Evolutionary conservation across 2,329 filamentous ascomycete species (phyloP).

Genomic region (Clonostachys solani): DNA sequence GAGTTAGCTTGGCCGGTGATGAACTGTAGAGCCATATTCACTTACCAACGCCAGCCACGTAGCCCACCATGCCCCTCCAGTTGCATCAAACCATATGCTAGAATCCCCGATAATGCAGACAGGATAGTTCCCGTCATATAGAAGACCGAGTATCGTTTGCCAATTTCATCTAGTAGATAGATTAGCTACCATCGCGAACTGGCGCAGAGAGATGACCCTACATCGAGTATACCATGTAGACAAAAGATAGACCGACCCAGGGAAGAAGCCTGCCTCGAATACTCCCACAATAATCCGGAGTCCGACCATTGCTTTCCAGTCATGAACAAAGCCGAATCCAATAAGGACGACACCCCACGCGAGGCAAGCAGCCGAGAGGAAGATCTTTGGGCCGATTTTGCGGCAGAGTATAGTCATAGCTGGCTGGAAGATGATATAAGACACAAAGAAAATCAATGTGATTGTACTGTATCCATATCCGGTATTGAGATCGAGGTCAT

Average conservation of each 20-base stretch:
- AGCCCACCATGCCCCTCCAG: conserved; percentile 10
- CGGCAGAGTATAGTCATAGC: conserved; percentile 22
- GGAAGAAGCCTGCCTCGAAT: conserved; percentile 7
- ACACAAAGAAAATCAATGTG: conserved; percentile 50
- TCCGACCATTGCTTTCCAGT: conserved; percentile 38
- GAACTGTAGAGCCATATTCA: too few relatives aligned
- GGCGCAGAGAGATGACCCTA: too few relatives aligned
- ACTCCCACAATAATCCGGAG: conserved; percentile 34
- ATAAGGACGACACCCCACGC: conserved; percentile 2
- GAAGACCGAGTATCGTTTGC: conserved; percentile 16
- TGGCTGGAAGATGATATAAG: conserved; percentile 43
- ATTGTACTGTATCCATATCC: conserved; percentile 55
- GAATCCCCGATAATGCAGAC: conserved; percentile 13
- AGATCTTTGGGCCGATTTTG: conserved; percentile 20
- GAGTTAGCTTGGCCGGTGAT: too few relatives aligned
- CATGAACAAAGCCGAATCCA: conserved; percentile 32
- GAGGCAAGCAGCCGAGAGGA: not conserved
- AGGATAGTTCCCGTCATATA: conserved; percentile 14
- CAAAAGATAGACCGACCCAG: conserved; percentile 1
- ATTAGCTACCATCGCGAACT: too few relatives aligned
- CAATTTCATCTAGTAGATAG: not conserved
- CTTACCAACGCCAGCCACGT: conserved; percentile 11
- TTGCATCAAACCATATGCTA: conserved; percentile 12
- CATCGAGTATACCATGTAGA: not conserved
- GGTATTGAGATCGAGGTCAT: conserved; percentile 37